These are phyloP conservation scores for Mycena olivaceomarginata DNA, from an alignment of 768 basidiomycete species.

Conservation along the genomic window DNA sequence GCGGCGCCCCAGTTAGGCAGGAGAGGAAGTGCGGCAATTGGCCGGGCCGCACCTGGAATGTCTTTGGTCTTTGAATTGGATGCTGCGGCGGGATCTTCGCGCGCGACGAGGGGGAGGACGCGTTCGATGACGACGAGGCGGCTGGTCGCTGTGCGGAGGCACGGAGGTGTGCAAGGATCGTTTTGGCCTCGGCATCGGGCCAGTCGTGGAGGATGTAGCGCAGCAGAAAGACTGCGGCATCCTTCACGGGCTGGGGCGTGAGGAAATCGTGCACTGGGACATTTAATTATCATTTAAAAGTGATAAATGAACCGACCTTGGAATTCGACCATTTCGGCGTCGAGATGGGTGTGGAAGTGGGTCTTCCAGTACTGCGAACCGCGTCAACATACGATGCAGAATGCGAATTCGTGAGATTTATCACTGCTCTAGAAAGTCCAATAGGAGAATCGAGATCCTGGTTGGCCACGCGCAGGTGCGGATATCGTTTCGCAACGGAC, in stretches of 20 bases:
- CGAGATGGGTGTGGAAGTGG: conserved; percentile 16
- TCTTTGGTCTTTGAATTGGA: background rate
- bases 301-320: conserved; percentile 12
- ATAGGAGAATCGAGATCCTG: conserved; percentile 46
- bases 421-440: conserved; percentile 24
- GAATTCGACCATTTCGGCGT: conserved; percentile 24
- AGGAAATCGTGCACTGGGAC: conserved; percentile 49
- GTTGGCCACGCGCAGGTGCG: conserved; percentile 36
- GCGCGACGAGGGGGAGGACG: background rate
- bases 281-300: background rate
- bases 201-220: background rate
- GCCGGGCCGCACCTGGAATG: background rate
- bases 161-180: background rate
- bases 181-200: background rate
- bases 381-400: background rate
- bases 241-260: conserved; percentile 5
- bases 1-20: conserved; percentile 31
- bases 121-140: background rate
- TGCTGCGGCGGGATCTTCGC: background rate
- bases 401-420: background rate
- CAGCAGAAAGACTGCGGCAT: background rate
- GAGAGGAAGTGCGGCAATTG: conserved; percentile 7
- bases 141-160: background rate
- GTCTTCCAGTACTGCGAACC: conserved; percentile 7
- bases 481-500: conserved; percentile 36